phyloP scores from a whole-genome alignment of 2,329 filamentous ascomycete species.

The Sclerotiophoma versabilis region DNA sequence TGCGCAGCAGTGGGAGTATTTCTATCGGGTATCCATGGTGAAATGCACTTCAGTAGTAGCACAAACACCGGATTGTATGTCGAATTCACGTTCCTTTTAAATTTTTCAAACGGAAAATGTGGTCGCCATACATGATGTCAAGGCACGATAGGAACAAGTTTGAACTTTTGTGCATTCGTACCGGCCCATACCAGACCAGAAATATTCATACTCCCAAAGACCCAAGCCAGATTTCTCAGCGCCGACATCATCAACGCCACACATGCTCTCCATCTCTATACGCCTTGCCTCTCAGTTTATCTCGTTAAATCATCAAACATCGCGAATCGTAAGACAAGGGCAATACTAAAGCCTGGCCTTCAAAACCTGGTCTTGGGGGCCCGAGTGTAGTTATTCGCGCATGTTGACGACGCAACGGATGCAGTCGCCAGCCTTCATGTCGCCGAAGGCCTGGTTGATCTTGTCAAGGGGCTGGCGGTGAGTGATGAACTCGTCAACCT shows the following conservation, averaged over 20 bases:
- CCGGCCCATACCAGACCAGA: too few species aligned
- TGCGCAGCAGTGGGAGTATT: too few species aligned
- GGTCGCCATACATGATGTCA: too few species aligned
- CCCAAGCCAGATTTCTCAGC: not conserved
- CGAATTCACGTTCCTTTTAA: too few species aligned
- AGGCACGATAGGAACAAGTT: too few species aligned
- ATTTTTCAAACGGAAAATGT: too few species aligned
- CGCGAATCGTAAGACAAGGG: not conserved
- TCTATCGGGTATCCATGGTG: too few species aligned
- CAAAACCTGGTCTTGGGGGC: slow-evolving; percentile 11
- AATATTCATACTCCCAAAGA: not conserved
- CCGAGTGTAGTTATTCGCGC: slow-evolving; percentile 45
- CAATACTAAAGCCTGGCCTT: slow-evolving; percentile 4
- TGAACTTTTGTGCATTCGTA: not conserved
- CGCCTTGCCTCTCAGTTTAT: not conserved
- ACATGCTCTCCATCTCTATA: slow-evolving; percentile 2
- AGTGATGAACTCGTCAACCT: slow-evolving; percentile 99
- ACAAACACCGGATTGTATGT: too few species aligned
- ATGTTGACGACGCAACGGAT: slow-evolving; percentile 90
- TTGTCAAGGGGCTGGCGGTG: slow-evolving; percentile 82
- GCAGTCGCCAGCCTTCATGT: slow-evolving; percentile 96
- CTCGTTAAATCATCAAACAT: slow-evolving; percentile 1
- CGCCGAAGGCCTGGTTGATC: slow-evolving; percentile 89
- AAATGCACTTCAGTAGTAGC: too few species aligned
- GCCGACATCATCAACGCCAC: slow-evolving; percentile 7